phyloP scores from a whole-genome alignment of 805 yeast species.

The Limtongia smithiae region DNA sequence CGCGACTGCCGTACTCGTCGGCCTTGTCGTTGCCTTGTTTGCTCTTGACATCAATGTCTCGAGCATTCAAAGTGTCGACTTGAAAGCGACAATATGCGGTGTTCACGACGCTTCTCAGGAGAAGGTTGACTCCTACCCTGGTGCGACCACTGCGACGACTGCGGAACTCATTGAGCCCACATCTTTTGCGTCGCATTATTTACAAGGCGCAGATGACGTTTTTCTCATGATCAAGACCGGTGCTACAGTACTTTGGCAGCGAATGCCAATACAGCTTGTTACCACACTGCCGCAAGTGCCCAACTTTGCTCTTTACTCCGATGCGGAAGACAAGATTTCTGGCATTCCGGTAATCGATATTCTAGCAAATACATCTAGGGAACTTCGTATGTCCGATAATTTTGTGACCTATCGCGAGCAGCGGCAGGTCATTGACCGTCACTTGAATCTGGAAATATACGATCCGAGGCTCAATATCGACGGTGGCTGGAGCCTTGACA shows the following conservation, averaged over 20 bases:
- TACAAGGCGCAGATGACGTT: conserved; percentile 26
- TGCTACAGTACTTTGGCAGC: conserved; percentile 36
- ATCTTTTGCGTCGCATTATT: no score
- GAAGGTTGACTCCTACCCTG: not conserved
- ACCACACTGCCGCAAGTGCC: conserved; percentile 38
- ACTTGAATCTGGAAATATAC: conserved; percentile 29
- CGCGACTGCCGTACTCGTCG: no score
- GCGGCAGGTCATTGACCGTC: conserved; percentile 29
- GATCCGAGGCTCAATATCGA: conserved; percentile 12
- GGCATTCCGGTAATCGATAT: conserved; percentile 38
- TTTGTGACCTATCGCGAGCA: conserved; percentile 34
- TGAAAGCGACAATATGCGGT: not conserved
- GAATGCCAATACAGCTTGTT: conserved; percentile 38
- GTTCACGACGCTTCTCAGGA: no score
- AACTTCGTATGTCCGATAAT: conserved; percentile 16
- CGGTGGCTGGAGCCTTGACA: conserved; percentile 39
- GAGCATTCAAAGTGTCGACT: no score
- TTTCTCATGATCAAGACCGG: conserved; percentile 41
- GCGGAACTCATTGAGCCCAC: no score
- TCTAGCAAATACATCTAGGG: conserved; percentile 27
- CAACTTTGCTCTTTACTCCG: conserved; percentile 38
- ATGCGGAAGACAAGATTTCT: conserved; percentile 34
- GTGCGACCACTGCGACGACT: not conserved
- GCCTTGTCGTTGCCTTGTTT: no score
- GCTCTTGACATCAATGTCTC: no score